These are phyloP conservation scores for Wallemia mellicola DNA, from an alignment of 1,284 basidiomycete species.

Conservation along the genomic window DNA sequence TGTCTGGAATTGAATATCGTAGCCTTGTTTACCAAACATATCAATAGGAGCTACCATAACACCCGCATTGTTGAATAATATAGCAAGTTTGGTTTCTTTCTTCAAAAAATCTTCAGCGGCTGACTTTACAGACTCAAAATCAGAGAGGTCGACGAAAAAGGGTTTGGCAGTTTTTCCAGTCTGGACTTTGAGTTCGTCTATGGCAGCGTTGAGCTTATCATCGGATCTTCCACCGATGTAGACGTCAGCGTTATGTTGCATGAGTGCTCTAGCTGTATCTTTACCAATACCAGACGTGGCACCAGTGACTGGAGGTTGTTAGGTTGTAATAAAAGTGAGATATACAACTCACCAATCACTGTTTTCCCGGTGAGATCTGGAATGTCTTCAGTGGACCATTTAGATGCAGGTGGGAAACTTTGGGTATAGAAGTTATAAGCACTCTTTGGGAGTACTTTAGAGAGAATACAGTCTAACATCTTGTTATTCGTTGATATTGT, in stretches of 20 bases:
- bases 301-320: not conserved
- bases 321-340: not conserved
- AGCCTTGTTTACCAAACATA: constrained; percentile 2
- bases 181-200: constrained; percentile 1
- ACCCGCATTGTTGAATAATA: constrained; percentile 5
- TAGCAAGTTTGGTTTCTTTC: constrained; percentile 3
- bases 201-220: constrained; percentile 1
- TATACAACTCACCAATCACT: not conserved
- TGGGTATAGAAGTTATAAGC: not conserved
- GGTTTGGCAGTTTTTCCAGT: constrained; percentile 3
- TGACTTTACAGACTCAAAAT: constrained; percentile 1
- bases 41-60: constrained; percentile 4
- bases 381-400: not conserved
- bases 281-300: not conserved
- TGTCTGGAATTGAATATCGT: constrained; percentile 3
- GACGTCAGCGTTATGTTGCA: not conserved
- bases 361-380: not conserved
- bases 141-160: constrained; percentile 3
- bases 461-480: not conserved
- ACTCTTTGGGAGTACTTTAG: not conserved
- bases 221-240: constrained; percentile 3
- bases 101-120: constrained; percentile 1
- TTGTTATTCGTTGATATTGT: too few relatives aligned
- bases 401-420: not conserved
- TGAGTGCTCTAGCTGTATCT: not conserved